Base-by-base conservation (phyloP, 2,329 filamentous ascomycete genomes). In the Sarocladium brachiariae region DNA sequence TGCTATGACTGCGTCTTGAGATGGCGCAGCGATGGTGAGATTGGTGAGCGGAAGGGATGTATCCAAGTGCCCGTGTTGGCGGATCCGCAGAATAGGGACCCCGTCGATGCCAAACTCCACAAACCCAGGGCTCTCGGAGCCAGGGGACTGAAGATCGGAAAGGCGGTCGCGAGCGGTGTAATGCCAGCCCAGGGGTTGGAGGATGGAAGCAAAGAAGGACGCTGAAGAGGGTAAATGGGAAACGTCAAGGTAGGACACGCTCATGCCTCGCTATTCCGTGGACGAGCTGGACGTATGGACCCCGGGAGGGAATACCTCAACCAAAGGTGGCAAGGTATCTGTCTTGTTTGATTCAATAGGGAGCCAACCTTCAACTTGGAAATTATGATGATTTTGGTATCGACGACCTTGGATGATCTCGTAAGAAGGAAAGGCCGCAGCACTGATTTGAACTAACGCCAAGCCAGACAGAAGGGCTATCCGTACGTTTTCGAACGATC, bases 171-270 rank as follows among this genome's bases (percentile, higher is more conserved):
- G 60, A 38, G 59, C 59, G 60, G 54, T 52, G 51, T 83, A 95
- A 54, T 78, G 78, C 54, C 95, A 83, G 33, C 87, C 87, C 19
- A 95, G 76, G 3, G 88, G 86, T 58, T 92, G 87, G 7, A 89
- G 76, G 56, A 89, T 77, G 55, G 86, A 80, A 19, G 90, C 80
- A 68, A 89, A 95, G 72, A 95, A 95, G 7, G 89, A 93, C 47
- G 86, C 82, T 3, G 89, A 87, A 31, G 84, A 81, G 50, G 89
- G 81, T 50, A 95, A 80, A 66, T 91, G 84, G 54, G 83, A 84
- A 62, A 95, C 89, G 62, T 80, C 73, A 57, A 82, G 62, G 56
- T 73, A 73, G 46, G 79, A 77, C 55, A 76, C 61, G 64, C 39
- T 51, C 51, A 49, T 53, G 48, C 46, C 48, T 50, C 33, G 46